Evolutionary conservation across 768 basidiomycete species (phyloP), one percentile per base, ranked within the genome.

Genomic region (Gautieria morchelliformis): DNA sequence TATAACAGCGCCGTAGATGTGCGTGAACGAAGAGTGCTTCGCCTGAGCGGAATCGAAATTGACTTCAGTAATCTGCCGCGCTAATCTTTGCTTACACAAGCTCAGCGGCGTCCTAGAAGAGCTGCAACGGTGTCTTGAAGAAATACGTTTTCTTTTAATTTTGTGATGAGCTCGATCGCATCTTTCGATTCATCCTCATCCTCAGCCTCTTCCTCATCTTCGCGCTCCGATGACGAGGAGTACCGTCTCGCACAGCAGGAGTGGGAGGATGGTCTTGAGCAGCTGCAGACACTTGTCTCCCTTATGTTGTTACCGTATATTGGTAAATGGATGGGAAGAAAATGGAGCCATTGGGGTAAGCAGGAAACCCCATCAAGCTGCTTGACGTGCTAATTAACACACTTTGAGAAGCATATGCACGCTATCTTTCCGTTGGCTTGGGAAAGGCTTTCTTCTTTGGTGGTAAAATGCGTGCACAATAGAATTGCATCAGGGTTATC

Each of bases 231-330:
- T 61, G 87, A 88, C 58, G 89, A 92, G 64, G 89, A 92, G 64
- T 82, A 81, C 63, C 80, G 76, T 41, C 74, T 86, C 48, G 87
- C 89, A 2, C 88, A 93, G 69, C 79, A 87, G 67, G 93, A 96
- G 73, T 95, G 93, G 93, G 86, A 93, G 64, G 93, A 96, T 69
- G 89, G 87, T 65, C 65, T 95, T 51, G 72, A 84, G 59, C 92
- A 96, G 68, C 77, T 96, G 46, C 84, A 88, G 66, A 80, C 91
- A 67, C 79, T 95, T 19, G 70, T 89, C 53, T 80, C 87, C 39
- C 75, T 91, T 57, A 85, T 94, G 24, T 74, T 94, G 47, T 73
- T 96, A 58, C 93, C 93, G 2, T 87, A 84, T 72, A 68, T 93
- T 58, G 93, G 93, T 53, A 93, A 90, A 68, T 95, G 84, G 81